Evolutionary conservation across 2,329 filamentous ascomycete species (phyloP), one percentile per base, ranked within the genome.

Genomic region (Aspergillus novofumigatus): DNA sequence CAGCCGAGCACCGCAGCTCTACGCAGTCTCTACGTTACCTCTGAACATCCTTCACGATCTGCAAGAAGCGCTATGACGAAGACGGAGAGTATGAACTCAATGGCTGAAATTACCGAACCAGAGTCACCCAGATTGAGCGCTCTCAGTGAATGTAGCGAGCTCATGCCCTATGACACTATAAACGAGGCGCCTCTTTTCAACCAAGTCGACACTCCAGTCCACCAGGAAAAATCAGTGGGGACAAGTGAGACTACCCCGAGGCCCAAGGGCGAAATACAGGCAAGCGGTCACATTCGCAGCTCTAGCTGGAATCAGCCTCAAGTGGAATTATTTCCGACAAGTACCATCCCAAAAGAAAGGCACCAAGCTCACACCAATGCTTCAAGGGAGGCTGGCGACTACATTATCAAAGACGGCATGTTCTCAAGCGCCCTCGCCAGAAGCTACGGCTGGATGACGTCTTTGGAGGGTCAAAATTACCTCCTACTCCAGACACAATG

Each of bases 61-160:
- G 64, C 62, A n/a, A 32, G 66, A 56, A 74, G 66, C 56, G 62
- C 63, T 17, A 57, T 72, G 20, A 72, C 74, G 2, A 70, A 68
- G 52, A 70, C 68, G 11, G 71, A 72, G 38, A 76, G 73, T 52
- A 63, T 69, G 41, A 64, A 74, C 45, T 75, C 74, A 0, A 69
- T 70, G 59, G 67, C 63, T 38, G 70, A 74, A n/a, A 63, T 59
- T 1, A 53, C 62, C 5, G 71, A 75, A n/a, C 67, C 70, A 0
- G 68, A 65, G 32, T 78, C 75, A 7, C 76, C 76, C 2, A 67
- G 76, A 51, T 64, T 78, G 8, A 78, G 76, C 56, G 70, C 75
- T 21, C 65, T 78, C 1, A 78, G 76, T 51, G 76, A 78, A 62
- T 77, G 76, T 61, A 78, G 75, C 53, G 75, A 78, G 57, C 62